phyloP scores from a whole-genome alignment of 129 eudicot genomes.

The Ambrosia trifida region DNA sequence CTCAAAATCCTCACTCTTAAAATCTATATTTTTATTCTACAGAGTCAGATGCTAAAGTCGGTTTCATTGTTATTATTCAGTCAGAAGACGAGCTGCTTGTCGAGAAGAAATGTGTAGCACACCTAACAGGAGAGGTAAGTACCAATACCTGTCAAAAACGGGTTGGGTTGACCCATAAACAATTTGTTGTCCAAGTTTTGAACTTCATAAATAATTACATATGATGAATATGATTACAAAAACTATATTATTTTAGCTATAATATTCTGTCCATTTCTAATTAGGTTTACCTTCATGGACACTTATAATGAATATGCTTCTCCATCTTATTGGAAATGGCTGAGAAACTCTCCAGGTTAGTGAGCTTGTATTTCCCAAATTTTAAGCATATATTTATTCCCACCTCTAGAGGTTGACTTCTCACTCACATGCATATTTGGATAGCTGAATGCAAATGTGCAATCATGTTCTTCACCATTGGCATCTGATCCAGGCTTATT shows the following conservation, averaged over 20 bases:
- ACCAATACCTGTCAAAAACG: too few species aligned
- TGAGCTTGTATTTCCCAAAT: conserved; percentile 4
- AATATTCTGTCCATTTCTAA: too few species aligned
- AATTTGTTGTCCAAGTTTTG: not conserved
- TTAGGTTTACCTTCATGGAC: too few species aligned
- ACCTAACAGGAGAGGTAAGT: conserved; percentile 94
- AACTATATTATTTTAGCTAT: too few species aligned
- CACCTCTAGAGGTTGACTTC: conserved; percentile 2
- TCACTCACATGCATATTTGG: conserved; percentile 13
- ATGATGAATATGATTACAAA: not conserved
- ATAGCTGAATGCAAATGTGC: conserved; percentile 11
- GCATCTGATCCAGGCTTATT: conserved; percentile 18
- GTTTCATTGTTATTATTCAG: conserved; percentile 30
- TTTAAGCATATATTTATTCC: not conserved
- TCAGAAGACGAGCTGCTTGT: conserved; percentile 90
- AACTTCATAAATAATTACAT: too few species aligned
- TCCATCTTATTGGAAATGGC: conserved; percentile 95
- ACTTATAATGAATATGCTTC: conserved; percentile 96
- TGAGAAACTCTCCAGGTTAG: conserved; percentile 96
- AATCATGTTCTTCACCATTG: conserved; percentile 19
- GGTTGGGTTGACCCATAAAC: not conserved
- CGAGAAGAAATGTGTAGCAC: conserved; percentile 93
- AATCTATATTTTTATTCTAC: not conserved
- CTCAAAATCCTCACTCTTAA: not conserved
- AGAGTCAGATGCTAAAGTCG: not conserved